phyloP scores from a whole-genome alignment of 2,329 filamentous ascomycete species.

The Tolypocladium capitatum region DNA sequence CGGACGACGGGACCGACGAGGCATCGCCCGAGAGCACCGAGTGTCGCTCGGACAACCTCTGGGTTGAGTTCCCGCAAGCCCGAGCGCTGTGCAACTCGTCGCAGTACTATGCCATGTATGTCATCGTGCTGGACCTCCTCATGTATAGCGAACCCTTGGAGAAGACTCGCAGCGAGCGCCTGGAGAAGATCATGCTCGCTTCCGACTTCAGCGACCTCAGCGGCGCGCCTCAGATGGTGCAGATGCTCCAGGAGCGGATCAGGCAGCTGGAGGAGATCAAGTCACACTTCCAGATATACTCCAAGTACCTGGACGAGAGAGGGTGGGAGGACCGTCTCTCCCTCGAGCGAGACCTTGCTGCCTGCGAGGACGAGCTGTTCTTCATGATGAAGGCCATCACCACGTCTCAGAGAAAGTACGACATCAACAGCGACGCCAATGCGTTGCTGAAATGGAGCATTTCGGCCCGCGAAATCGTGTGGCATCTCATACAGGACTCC shows the following conservation, averaged over 20 bases:
- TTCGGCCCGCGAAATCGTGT: conserved; percentile 88
- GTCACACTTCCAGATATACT: conserved; percentile 85
- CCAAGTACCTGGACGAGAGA: conserved; percentile 70
- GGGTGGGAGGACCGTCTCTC: conserved; percentile 83
- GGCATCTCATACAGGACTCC: conserved; percentile 84
- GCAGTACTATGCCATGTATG: conserved; percentile 96
- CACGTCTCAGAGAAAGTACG: conserved; percentile 78
- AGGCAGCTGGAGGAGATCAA: conserved; percentile 94
- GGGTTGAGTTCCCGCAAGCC: conserved; percentile 90
- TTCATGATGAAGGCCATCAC: conserved; percentile 99
- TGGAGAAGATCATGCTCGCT: conserved; percentile 98
- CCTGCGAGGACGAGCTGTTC: conserved; percentile 93
- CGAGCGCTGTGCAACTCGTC: conserved; percentile 92
- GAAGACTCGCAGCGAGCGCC: conserved; percentile 86
- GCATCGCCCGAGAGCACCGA: conserved; percentile 47
- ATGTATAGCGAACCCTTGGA: conserved; percentile 94
- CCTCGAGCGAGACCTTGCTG: conserved; percentile 79
- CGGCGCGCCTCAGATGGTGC: conserved; percentile 86
- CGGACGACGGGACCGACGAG: conserved; percentile 37
- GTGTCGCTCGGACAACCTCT: conserved; percentile 85
- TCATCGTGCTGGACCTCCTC: conserved; percentile 90
- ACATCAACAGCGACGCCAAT: conserved; percentile 56
- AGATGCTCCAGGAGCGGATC: conserved; percentile 81
- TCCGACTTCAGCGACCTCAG: conserved; percentile 96
- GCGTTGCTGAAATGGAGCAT: conserved; percentile 86